Conservation (phyloP, 2,329 filamentous ascomycete species). For the Atkinsonella hypoxylon region DNA sequence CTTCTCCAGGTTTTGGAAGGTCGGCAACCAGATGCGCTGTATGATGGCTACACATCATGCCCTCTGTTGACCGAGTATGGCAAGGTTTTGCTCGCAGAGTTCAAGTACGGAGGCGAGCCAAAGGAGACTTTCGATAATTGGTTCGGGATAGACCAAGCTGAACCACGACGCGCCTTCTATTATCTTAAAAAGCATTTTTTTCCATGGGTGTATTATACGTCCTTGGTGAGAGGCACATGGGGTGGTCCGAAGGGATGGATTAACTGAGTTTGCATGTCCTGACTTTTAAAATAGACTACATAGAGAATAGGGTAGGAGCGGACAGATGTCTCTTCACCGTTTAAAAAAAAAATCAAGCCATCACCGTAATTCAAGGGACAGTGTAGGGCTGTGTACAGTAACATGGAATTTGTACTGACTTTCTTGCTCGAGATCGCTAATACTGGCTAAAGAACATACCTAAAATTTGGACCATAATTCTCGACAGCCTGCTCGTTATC, state of each 20-base stretch:
- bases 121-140: slow-evolving; percentile 48
- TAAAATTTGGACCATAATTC: slow-evolving; percentile 7
- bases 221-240: slow-evolving; percentile 51
- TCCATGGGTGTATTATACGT: slow-evolving; percentile 51
- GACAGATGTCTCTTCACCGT: too few species aligned
- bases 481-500: slow-evolving; percentile 1
- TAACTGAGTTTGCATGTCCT: slow-evolving; percentile 4
- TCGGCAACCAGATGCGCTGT: slow-evolving; percentile 28
- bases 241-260: slow-evolving; percentile 44
- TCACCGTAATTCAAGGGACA: too few species aligned
- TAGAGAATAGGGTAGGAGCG: too few species aligned
- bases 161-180: slow-evolving; percentile 45
- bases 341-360: neutral
- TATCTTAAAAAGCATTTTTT: slow-evolving; percentile 56
- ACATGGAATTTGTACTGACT: too few species aligned
- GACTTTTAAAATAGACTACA: too few species aligned
- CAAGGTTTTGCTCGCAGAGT: slow-evolving; percentile 52
- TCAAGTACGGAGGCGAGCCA: slow-evolving; percentile 50
- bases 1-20: slow-evolving; percentile 32
- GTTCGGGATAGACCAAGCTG: slow-evolving; percentile 45
- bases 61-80: slow-evolving; percentile 44
- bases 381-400: too few species aligned
- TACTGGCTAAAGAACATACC: slow-evolving; percentile 3
- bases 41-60: slow-evolving; percentile 46
- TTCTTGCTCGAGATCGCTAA: neutral